Evolutionary conservation across 2,329 filamentous ascomycete genomes (phyloP).

Genomic region (Knufia petricola): DNA sequence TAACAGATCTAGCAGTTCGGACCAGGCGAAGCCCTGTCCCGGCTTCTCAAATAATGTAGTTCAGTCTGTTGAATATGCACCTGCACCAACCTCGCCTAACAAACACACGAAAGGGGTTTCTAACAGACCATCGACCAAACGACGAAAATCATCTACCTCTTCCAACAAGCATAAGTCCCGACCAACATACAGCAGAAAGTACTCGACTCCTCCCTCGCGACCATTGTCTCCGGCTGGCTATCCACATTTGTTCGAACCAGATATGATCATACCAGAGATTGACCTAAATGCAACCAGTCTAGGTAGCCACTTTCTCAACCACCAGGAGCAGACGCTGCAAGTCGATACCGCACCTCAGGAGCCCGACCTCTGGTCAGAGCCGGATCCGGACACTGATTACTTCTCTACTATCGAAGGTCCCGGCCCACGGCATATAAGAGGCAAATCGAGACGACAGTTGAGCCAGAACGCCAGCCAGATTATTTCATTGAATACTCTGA

Average conservation of each 20-base stretch:
- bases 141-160: constrained; percentile 4
- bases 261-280: constrained; percentile 6
- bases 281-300: constrained; percentile 4
- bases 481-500: neutral
- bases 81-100: neutral
- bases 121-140: neutral
- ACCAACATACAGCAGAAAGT: constrained; percentile 6
- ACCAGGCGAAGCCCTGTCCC: neutral
- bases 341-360: constrained; percentile 9
- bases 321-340: neutral
- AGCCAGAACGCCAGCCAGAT: constrained; percentile 2
- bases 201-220: constrained; percentile 7
- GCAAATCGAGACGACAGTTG: constrained; percentile 6
- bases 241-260: constrained; percentile 3
- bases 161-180: constrained; percentile 2
- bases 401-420: constrained; percentile 6
- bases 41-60: neutral
- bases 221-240: constrained; percentile 6
- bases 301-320: neutral
- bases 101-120: neutral
- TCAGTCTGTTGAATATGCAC: neutral
- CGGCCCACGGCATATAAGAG: neutral
- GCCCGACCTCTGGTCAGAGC: constrained; percentile 6
- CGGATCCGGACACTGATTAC: constrained; percentile 8
- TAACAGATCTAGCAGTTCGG: neutral